These are phyloP conservation scores for Ophiobolus disseminans DNA, from an alignment of 2,329 filamentous ascomycete species.

Conservation along the genomic window DNA sequence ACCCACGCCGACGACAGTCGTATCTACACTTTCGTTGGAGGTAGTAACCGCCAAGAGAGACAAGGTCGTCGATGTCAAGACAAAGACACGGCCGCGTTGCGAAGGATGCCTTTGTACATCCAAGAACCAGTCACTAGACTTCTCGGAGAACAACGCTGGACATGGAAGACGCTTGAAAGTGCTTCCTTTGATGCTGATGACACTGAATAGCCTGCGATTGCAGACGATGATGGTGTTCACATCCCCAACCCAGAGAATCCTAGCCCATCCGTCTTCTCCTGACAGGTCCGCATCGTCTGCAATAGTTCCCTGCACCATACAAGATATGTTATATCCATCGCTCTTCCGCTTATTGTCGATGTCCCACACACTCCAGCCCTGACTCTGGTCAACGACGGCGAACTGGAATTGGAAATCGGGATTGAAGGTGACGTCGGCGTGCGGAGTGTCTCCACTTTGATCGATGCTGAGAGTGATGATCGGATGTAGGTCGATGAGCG, in stretches of 20 bases:
- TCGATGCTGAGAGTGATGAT: conserved; percentile 61
- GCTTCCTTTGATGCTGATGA: conserved; percentile 45
- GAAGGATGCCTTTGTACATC: conserved; percentile 61
- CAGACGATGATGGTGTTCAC: conserved; percentile 61
- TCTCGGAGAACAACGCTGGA: conserved; percentile 32
- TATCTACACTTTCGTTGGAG: conserved; percentile 29
- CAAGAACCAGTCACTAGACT: conserved; percentile 60
- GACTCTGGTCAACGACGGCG: conserved; percentile 69
- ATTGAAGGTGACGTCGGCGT: conserved; percentile 71
- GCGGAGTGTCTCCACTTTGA: conserved; percentile 62
- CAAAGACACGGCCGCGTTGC: conserved; percentile 60
- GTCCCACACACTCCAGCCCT: conserved; percentile 74
- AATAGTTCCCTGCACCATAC: conserved; percentile 38
- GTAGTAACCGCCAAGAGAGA: conserved; percentile 57
- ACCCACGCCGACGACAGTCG: conserved; percentile 29
- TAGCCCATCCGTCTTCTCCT: conserved; percentile 58
- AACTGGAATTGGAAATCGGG: conserved; percentile 67
- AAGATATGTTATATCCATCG: conserved; percentile 43
- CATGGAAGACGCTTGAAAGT: conserved; percentile 27
- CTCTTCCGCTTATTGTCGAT: conserved; percentile 46
- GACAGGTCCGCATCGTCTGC: background rate
- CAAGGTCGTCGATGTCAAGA: conserved; percentile 64
- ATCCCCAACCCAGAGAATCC: conserved; percentile 57
- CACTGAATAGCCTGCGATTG: conserved; percentile 51
- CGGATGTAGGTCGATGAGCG: conserved; percentile 63